Evolutionary conservation across 1,139 yeast genomes (phyloP).

Genomic region (Protomyces gravidus): DNA sequence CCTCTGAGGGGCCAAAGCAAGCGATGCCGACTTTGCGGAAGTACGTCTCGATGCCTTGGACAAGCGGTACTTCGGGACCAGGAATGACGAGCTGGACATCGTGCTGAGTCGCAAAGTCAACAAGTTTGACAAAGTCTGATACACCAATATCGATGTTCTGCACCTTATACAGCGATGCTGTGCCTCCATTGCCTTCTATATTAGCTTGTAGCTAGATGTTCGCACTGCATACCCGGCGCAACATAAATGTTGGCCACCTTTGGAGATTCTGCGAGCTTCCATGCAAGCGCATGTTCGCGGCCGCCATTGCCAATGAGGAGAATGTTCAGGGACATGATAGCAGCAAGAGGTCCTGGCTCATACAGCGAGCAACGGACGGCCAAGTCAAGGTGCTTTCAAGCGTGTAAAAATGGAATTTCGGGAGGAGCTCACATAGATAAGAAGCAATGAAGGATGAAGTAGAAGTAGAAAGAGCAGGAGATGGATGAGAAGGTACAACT

Average conservation of each 20-base stretch:
- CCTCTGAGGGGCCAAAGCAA: conserved; percentile 88
- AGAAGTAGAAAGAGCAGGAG: conserved; percentile 5
- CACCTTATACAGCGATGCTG: conserved; percentile 54
- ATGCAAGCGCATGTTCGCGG: conserved; percentile 94
- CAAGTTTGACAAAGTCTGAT: conserved; percentile 42
- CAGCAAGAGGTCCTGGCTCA: neutral
- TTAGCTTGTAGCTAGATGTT: neutral
- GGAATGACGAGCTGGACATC: conserved; percentile 76
- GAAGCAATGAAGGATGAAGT: neutral
- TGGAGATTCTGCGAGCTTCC: conserved; percentile 81
- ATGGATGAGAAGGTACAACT: neutral
- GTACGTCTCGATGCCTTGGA: conserved; percentile 75
- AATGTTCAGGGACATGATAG: conserved; percentile 38
- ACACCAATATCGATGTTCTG: conserved; percentile 66
- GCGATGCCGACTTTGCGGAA: conserved; percentile 80
- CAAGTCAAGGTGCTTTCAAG: neutral
- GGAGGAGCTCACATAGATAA: neutral
- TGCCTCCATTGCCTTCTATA: conserved; percentile 68
- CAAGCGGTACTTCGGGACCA: conserved; percentile 99
- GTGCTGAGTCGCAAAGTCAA: conserved; percentile 65
- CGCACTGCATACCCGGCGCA: conserved; percentile 77
- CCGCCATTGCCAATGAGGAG: conserved; percentile 97
- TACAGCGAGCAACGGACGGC: neutral
- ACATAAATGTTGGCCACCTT: conserved; percentile 70
- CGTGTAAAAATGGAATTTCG: neutral